Evolutionary conservation across 139 green algal species (phyloP), one percentile per base, ranked within the genome.

Genomic region (Bryopsis sp.): DNA sequence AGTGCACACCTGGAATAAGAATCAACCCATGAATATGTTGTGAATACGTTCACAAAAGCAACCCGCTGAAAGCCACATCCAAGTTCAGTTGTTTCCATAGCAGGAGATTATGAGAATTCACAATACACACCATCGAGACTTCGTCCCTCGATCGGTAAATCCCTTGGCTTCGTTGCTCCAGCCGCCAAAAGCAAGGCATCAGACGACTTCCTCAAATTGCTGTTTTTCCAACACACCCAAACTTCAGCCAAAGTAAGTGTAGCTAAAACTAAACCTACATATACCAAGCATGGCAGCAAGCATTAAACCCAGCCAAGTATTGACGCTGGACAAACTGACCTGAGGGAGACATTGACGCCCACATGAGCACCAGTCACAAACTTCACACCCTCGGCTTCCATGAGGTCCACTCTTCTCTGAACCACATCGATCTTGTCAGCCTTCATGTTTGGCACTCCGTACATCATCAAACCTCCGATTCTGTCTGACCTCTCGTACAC

Each of bases 381-480:
- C 29, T 67, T 81, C 19, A 96, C 73, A 66, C 91, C 90, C 79
- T 97, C 92, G 0, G 60, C 78, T 2, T 84, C 87, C 92, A 97
- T 97, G 46, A 97, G 81, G 74, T 97, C 82, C 61, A 97, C 92
- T 28, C 92, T 83, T 24, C 92, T 85, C 83, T 97, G 88, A 60
- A 97, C 91, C 37, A 97, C 82, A 43, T 92, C 81, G 8, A 81
- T 58, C 83, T 98, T 98, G 82, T 94, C 92, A 1, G 88, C 90
- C 82, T 98, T 98, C 92, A 98, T 98, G 85, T 98, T 98, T 72
- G 92, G 92, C 63, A 98, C 93, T 43, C 83, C 88, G 68, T 95
- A 95, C 92, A 98, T 98, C 93, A 98, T 98, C 39, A 98, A 84
- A 22, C 92, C 92, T 33, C 92, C 92, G 1, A 92, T 78, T 68